A percentile compares a stretch with the other conserved stretches of the same genome.
These are phyloP conservation scores for Sideroxylon spinosum DNA, from an alignment of 179 eudicot genomes.

Conservation along the genomic window DNA sequence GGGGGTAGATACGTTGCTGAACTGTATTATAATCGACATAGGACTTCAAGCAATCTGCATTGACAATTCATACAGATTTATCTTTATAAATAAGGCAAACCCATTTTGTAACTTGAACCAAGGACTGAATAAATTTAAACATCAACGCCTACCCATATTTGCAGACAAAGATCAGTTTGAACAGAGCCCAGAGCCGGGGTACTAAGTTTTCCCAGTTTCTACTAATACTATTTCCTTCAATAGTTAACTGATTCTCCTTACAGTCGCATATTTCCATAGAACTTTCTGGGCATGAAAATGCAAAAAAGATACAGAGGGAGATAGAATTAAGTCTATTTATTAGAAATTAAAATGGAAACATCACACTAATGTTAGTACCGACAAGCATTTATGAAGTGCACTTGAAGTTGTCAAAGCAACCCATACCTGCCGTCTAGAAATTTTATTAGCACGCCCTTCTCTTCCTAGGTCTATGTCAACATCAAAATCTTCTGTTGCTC, in stretches of 20 bases:
- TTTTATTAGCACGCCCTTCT: slow-evolving; percentile 59
- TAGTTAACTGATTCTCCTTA: background rate
- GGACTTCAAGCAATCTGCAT: background rate
- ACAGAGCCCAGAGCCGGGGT: background rate
- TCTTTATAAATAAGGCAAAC: background rate
- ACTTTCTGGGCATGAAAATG: background rate
- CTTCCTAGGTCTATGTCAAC: slow-evolving; percentile 77
- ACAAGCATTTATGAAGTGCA: slow-evolving; percentile 4
- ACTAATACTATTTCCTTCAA: background rate
- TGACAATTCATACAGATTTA: no score
- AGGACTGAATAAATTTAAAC: background rate
- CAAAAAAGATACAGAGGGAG: background rate
- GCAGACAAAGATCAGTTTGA: background rate
- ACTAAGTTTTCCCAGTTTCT: background rate
- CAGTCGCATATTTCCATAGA: background rate
- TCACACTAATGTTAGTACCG: background rate
- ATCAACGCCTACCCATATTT: background rate
- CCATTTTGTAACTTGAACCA: background rate
- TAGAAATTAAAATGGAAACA: background rate
- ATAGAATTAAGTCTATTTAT: background rate
- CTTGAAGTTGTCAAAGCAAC: background rate
- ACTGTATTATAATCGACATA: background rate
- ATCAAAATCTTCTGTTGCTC: slow-evolving; percentile 49
- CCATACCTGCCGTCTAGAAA: slow-evolving; percentile 71
- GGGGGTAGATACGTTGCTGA: background rate